Evolutionary conservation across 2,329 filamentous ascomycete species (phyloP).

Genomic region (Fusarium transvaalense): DNA sequence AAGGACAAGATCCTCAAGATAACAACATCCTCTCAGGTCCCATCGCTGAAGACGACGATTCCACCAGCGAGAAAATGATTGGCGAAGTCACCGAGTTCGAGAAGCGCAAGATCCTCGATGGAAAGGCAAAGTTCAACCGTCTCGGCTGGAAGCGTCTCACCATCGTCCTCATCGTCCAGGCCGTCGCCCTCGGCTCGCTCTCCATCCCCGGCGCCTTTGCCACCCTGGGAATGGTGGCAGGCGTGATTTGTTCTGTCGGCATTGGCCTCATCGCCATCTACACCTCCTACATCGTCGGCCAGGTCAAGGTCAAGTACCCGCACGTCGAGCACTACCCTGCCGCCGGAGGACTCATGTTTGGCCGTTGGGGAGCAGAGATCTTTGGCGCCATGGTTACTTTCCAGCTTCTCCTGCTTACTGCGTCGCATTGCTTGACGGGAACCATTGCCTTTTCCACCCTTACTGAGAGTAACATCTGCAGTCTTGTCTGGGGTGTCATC

Average conservation of each 20-base stretch:
- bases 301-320: constrained; percentile 60
- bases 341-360: constrained; percentile 70
- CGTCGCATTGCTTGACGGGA: constrained; percentile 75
- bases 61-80: constrained; percentile 42
- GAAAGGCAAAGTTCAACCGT: constrained; percentile 43
- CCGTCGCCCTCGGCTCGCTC: constrained; percentile 43
- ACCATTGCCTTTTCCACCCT: constrained; percentile 73
- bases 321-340: constrained; percentile 73
- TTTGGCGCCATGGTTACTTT: constrained; percentile 68
- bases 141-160: constrained; percentile 46
- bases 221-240: constrained; percentile 50
- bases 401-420: constrained; percentile 74
- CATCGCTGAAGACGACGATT: constrained; percentile 23
- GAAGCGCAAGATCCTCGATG: constrained; percentile 44
- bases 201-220: constrained; percentile 45
- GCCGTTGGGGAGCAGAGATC: constrained; percentile 67
- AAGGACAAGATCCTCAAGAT: constrained; percentile 8
- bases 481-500: constrained; percentile 55
- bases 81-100: constrained; percentile 46
- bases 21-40: constrained; percentile 24
- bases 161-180: constrained; percentile 45
- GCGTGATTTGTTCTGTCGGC: constrained; percentile 53
- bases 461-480: constrained; percentile 63
- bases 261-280: constrained; percentile 58
- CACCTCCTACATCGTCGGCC: constrained; percentile 56